Conservation (phyloP, 805 yeast genomes). For the Candida caryicola region DNA sequence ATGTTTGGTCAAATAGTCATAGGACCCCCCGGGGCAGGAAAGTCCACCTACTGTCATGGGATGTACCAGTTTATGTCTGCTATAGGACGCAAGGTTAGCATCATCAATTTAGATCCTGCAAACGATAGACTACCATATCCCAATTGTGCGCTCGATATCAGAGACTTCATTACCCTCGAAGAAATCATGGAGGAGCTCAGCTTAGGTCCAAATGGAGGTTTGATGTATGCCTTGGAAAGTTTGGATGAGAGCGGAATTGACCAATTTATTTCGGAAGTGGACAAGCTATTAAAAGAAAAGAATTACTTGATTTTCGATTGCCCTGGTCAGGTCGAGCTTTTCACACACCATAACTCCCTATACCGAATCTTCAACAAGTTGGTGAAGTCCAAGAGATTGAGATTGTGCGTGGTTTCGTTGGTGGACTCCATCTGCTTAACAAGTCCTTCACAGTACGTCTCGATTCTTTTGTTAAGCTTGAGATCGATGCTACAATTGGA, state of each 20-base stretch:
- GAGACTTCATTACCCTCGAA: conserved; percentile 73
- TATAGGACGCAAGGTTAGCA: conserved; percentile 84
- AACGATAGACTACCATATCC: conserved; percentile 71
- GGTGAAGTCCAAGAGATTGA: conserved; percentile 53
- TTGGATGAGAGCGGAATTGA: conserved; percentile 46
- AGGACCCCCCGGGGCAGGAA: conserved; percentile 98
- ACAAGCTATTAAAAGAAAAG: conserved; percentile 48
- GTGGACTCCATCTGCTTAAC: conserved; percentile 81
- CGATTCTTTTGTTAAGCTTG: conserved; percentile 73
- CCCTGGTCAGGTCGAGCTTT: conserved; percentile 95
- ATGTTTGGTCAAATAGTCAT: conserved; percentile 88
- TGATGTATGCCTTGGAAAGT: conserved; percentile 76
- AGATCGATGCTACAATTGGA: conserved; percentile 92
- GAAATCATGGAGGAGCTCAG: conserved; percentile 71
- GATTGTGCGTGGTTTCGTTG: conserved; percentile 81
- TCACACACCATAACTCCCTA: conserved; percentile 83
- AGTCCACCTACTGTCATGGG: conserved; percentile 92
- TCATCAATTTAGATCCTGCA: conserved; percentile 91
- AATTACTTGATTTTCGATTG: conserved; percentile 80
- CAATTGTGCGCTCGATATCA: conserved; percentile 65
- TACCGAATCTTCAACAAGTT: conserved; percentile 62
- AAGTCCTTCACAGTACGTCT: conserved; percentile 84
- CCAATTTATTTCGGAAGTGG: conserved; percentile 54
- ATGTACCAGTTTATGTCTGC: conserved; percentile 90
- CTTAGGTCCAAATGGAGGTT: conserved; percentile 88